Base-by-base conservation (phyloP, 1,139 yeast genomes). In the Candida gigantensis region DNA sequence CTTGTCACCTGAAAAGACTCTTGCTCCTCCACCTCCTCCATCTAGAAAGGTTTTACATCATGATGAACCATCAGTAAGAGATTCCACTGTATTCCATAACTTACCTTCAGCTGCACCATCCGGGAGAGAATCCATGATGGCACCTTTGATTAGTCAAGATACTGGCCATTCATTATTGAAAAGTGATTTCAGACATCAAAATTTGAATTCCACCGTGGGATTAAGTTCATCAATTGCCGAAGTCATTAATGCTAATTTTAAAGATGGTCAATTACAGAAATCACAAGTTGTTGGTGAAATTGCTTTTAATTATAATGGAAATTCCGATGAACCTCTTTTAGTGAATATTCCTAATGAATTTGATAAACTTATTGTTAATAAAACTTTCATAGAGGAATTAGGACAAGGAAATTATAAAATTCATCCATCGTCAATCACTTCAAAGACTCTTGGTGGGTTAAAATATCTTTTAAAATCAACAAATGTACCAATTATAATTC, bases 201-300 rank as follows among this genome's bases (percentile, higher is more conserved):
- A 57, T 21, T 39, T 55, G n/a, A 48, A 46, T 18, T 76, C 79
- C 10, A 74, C 74, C 36, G 67, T 72, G 3, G 57, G 68, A n/a
- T 68, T 88, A 50, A 83, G 83, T 52, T 79, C 88, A 1, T 82
- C 94, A 25, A 65, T 87, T 44, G 90, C 90, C 10, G 96, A 88
- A 58, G 80, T 84, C n/a, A 70, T 86, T 44, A 84, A 81, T 54
- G 94, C 87, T 3, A 71, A 74, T 14, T 79, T 82, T 55, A 77
- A 77, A 44, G 88, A 83, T 53, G 94, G 92, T 19, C 62, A 63
- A 29, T 62, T 81, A 26, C 52, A 58, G 3, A 72, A 77, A 33
- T 74, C 85, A 2, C 82, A 82, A 50, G 71, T 81, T 11, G 72
- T 84, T 41, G 96, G 96, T 30, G 96, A 87, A 57, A 65, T 87